Conservation (phyloP, 495 filamentous ascomycete genomes). For the Xylona heveae region DNA sequence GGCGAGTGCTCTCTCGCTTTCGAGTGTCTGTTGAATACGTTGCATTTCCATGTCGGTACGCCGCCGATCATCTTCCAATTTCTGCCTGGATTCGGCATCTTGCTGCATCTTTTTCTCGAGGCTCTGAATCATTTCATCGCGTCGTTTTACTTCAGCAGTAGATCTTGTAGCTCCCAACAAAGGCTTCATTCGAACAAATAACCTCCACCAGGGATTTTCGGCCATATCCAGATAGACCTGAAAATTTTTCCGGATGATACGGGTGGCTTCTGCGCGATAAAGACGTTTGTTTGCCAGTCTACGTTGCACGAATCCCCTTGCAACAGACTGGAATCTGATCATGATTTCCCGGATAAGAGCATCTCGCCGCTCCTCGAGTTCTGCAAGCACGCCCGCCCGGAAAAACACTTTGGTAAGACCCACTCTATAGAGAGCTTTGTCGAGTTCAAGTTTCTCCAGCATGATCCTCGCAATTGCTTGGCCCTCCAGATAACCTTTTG, state of each 20-base stretch:
- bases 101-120: conserved; percentile 65
- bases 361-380: conserved; percentile 89
- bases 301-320: conserved; percentile 73
- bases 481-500: conserved; percentile 77
- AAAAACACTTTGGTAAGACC: conserved; percentile 98
- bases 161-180: conserved; percentile 79
- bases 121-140: conserved; percentile 79
- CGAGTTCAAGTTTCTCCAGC: conserved; percentile 72
- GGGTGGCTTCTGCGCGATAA: conserved; percentile 82
- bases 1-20: conserved; percentile 84
- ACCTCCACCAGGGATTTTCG: conserved; percentile 87
- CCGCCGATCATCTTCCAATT: conserved; percentile 76
- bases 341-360: conserved; percentile 81
- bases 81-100: conserved; percentile 52
- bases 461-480: conserved; percentile 70
- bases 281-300: conserved; percentile 77
- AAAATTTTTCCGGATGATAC: conserved; percentile 89
- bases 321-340: conserved; percentile 79
- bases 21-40: conserved; percentile 74
- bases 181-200: conserved; percentile 91
- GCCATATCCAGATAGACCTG: conserved; percentile 71
- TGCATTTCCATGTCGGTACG: conserved; percentile 74
- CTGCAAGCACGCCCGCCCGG: conserved; percentile 84
- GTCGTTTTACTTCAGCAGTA: conserved; percentile 74
- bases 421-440: conserved; percentile 71